These are phyloP conservation scores for Candida bentonensis DNA, from an alignment of 805 yeast species.

Conservation along the genomic window DNA sequence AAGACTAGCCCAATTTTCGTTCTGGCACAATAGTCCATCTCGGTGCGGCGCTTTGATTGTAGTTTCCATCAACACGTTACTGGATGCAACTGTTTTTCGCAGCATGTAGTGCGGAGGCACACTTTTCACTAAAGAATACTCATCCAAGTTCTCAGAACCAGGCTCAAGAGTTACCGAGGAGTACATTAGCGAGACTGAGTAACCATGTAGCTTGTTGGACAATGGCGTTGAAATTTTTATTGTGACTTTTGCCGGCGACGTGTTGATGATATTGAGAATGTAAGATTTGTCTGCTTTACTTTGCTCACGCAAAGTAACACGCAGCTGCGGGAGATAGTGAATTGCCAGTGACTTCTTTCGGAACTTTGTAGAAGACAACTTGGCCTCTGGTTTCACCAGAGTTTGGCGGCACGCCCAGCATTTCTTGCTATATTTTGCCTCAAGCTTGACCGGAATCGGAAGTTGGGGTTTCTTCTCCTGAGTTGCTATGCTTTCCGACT, in stretches of 20 bases:
- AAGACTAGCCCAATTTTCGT: not conserved
- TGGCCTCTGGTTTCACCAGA: conserved; percentile 20
- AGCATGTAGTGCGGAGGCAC: conserved; percentile 14
- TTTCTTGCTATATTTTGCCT: conserved; percentile 15
- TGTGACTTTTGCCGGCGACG: conserved; percentile 8
- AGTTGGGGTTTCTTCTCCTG: conserved; percentile 3
- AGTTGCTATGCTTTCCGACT: conserved; percentile 2
- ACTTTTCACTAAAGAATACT: conserved; percentile 10
- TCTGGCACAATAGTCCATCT: not conserved
- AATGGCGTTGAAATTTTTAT: conserved; percentile 12
- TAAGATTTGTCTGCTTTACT: not conserved
- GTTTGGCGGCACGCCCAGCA: conserved; percentile 21
- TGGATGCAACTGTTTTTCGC: conserved; percentile 16
- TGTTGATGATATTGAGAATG: conserved; percentile 1
- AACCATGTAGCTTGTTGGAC: conserved; percentile 5
- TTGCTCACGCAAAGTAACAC: not conserved
- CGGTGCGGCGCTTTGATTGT: not conserved
- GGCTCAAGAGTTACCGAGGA: conserved; percentile 15
- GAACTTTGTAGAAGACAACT: conserved; percentile 12
- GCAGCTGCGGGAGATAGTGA: conserved; percentile 13
- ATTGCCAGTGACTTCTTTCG: conserved; percentile 14
- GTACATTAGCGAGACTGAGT: conserved; percentile 7
- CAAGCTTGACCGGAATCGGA: conserved; percentile 17
- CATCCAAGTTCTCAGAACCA: conserved; percentile 12
- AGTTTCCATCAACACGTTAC: conserved; percentile 16